Evolutionary conservation across 2,329 filamentous ascomycete species (phyloP).

Genomic region (Venturia oleaginea): DNA sequence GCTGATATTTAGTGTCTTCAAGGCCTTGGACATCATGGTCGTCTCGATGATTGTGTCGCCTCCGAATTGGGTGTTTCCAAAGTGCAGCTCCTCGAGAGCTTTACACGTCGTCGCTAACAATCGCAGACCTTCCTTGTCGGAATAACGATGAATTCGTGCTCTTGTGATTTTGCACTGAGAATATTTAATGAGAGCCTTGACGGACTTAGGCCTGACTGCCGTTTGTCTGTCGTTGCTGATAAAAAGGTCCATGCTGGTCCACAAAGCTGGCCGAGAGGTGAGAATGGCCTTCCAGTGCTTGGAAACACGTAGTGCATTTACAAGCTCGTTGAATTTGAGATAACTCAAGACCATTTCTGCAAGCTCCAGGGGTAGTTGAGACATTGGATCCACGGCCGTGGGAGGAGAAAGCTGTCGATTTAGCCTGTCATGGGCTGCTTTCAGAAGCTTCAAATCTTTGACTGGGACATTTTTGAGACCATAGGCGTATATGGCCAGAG

Average conservation of each 20-base stretch:
- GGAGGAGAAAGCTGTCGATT: constrained; percentile 28
- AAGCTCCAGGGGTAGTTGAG: constrained; percentile 45
- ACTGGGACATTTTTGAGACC: constrained; percentile 44
- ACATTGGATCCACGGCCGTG: constrained; percentile 41
- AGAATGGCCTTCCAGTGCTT: constrained; percentile 37
- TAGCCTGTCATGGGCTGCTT: constrained; percentile 35
- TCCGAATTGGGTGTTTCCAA: constrained; percentile 20
- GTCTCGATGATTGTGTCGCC: constrained; percentile 25
- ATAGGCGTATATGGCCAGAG: constrained; percentile 47
- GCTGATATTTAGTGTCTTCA: constrained; percentile 23
- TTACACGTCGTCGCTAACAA: constrained; percentile 31
- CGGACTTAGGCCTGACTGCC: constrained; percentile 31
- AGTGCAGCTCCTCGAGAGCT: constrained; percentile 24
- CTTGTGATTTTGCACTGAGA: constrained; percentile 29
- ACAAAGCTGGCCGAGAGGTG: constrained; percentile 1
- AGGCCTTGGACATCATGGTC: constrained; percentile 19
- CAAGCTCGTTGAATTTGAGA: constrained; percentile 42
- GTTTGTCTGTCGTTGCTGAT: constrained; percentile 26
- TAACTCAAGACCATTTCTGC: constrained; percentile 42
- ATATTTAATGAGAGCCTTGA: constrained; percentile 34
- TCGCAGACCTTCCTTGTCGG: constrained; percentile 32
- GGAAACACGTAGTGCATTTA: constrained; percentile 41
- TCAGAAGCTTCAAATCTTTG: constrained; percentile 21
- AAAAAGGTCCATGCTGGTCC: constrained; percentile 27
- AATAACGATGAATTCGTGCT: constrained; percentile 28